These are phyloP conservation scores for Kwoniella dejecticola DNA, from an alignment of 768 basidiomycete species.

Conservation along the genomic window DNA sequence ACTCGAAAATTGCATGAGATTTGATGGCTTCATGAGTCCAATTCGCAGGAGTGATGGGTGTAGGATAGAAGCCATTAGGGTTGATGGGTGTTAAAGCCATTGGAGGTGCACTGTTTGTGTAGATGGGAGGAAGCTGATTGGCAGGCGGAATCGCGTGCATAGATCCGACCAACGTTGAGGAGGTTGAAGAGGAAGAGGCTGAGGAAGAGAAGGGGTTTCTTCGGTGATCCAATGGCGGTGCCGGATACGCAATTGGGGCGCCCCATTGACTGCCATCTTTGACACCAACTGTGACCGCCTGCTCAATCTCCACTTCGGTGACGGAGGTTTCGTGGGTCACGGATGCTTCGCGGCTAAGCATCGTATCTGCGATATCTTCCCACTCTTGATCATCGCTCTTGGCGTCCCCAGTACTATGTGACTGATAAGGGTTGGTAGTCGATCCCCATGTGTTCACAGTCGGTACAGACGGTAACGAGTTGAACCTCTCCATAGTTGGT, in stretches of 20 bases:
- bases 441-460: slow-evolving; percentile 22
- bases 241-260: slow-evolving; percentile 12
- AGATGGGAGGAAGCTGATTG: slow-evolving; percentile 6
- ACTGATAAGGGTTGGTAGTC: slow-evolving; percentile 9
- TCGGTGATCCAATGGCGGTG: not conserved
- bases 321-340: slow-evolving; percentile 1
- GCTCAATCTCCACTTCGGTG: not conserved
- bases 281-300: not conserved
- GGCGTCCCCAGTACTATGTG: slow-evolving; percentile 14
- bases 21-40: slow-evolving; percentile 22
- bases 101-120: slow-evolving; percentile 1
- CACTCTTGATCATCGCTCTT: slow-evolving; percentile 17
- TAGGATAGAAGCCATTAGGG: slow-evolving; percentile 28
- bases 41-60: slow-evolving; percentile 29
- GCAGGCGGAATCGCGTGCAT: slow-evolving; percentile 1
- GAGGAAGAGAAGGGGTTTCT: slow-evolving; percentile 29
- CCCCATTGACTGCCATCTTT: slow-evolving; percentile 14
- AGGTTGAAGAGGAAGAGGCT: slow-evolving; percentile 21
- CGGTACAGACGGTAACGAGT: slow-evolving; percentile 36
- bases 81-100: slow-evolving; percentile 27
- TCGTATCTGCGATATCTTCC: slow-evolving; percentile 26
- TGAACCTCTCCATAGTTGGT: slow-evolving; percentile 36
- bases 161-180: slow-evolving; percentile 19
- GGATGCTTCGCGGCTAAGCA: slow-evolving; percentile 28
- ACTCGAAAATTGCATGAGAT: slow-evolving; percentile 9